Evolutionary conservation across 169 alveolate species (phyloP), one percentile per base, ranked within the genome.

Genomic region (Cryptosporidium xiaoi): DNA sequence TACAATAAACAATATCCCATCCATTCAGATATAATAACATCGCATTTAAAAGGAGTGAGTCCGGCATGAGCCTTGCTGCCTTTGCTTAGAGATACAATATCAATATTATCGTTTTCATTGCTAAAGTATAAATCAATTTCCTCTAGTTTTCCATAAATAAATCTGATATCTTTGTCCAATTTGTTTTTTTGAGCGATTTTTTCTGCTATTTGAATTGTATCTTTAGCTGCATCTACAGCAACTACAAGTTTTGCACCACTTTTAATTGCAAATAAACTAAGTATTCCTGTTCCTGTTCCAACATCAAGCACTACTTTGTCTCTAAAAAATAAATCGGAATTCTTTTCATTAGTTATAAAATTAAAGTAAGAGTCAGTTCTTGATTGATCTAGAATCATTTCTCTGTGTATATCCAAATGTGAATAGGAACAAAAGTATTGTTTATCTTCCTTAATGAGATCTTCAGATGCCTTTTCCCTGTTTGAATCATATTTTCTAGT

Each of bases 141-240:
- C 65, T 68, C 84, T 10, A 96, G 95, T 91, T 96, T 96, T 13
- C 95, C 96, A 83, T 93, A 91, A 24, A 96, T 82, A 13, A 95
- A 82, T 5, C 96, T 93, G 60, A 96, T 94, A 82, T 90, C 82
- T 15, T 91, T 91, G 2, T 60, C 69, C 13, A 93, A 87, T 6
- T 93, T 93, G 90, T 96, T 96, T n/a, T 60, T 90, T 62, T 91
- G 66, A 33, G 95, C 93, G 31, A 95, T 95, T 69, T 93, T 91
- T 82, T 77, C 91, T 1, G 99, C 96, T 82, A 90, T 92, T 34
- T 93, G 85, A 53, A 97, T 96, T 46, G 96, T 96, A 64, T 96
- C 96, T 18, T 91, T 90, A n/a, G 98, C 98, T 82, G 92, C 94
- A 85, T 97, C 99, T 58, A 97, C 95, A 15, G 97, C 99, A 68